Evolutionary conservation across 2,329 filamentous ascomycete genomes (phyloP), one percentile per base, ranked within the genome.

Genomic region (Sphaceloma murrayae): DNA sequence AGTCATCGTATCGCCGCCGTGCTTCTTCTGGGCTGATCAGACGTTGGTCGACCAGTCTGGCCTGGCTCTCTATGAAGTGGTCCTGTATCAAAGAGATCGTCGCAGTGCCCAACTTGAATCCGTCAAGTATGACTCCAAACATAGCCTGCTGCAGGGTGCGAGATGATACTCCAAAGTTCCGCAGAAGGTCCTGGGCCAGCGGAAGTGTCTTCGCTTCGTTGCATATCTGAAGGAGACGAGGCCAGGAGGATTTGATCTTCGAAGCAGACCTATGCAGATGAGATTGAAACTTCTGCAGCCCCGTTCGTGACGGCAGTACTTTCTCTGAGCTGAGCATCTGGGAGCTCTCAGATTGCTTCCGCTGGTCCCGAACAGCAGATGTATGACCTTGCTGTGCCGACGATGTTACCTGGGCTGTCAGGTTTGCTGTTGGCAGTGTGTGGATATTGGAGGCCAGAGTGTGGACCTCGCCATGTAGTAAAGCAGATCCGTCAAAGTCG

Each of bases 41-140:
- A 9, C 31, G 31, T 14, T 45, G 42, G 9, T 30, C 13, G 26
- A 34, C 7, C 11, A 36, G 8, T 10, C 32, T 17, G 16, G 30
- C 30, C 24, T 45, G 42, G 24, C 42, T 45, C 7, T 13, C 13
- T 11, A 36, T 18, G 31, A 45, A 45, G n/a, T 16, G 19, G 8
- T 6, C 9, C 21, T 36, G 14, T 34, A 13, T 21, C 7, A 32
- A 14, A 13, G 9, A 16, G 5, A 14, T 7, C 8, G n/a, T 17
- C 3, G 24, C 32, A 18, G n/a, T n/a, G n/a, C 16, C 17, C 19
- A 45, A 7, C 7, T 34, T 16, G 14, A 34, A 17, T 2, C 24
- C 14, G 10, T 14, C 11, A 19, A 36, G 17, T 10, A 45, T 27
- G 6, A 10, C 29, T 11, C 29, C 42, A 18, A 34, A 45, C 14